These are phyloP conservation scores for Alloteropsis semialata DNA, from an alignment of 176 grass and related monocot genomes.

Conservation along the genomic window DNA sequence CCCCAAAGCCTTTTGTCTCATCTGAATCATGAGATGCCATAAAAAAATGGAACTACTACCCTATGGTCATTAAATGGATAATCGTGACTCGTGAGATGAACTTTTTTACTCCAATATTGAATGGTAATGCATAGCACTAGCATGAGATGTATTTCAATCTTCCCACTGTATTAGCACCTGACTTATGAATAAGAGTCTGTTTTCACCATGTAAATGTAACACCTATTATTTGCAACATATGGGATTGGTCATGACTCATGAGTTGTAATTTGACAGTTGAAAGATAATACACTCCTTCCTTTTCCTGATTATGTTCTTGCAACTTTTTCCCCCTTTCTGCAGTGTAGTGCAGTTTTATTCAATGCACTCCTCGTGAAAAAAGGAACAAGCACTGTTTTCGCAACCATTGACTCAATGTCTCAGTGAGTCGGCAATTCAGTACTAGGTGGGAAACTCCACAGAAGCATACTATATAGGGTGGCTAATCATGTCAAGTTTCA, in stretches of 20 bases:
- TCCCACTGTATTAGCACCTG: background rate
- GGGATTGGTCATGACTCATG: background rate
- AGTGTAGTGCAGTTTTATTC: background rate
- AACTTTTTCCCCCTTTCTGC: background rate
- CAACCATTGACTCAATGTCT: too few relatives aligned
- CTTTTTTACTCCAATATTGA: background rate
- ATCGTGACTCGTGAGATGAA: background rate
- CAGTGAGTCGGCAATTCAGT: background rate
- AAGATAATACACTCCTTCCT: background rate
- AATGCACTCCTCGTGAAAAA: background rate
- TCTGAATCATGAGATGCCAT: background rate
- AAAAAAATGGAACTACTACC: background rate
- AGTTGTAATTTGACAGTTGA: background rate
- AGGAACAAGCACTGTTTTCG: background rate
- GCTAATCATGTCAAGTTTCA: background rate
- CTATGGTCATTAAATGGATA: background rate
- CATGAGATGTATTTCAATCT: background rate
- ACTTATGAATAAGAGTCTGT: background rate
- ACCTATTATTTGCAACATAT: background rate
- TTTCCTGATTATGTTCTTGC: background rate
- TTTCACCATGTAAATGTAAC: background rate
- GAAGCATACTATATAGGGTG: background rate
- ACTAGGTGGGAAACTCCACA: too few relatives aligned
- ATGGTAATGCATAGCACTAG: background rate
- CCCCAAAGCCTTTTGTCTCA: conserved; percentile 43